Base-by-base conservation (phyloP, 164 flowering plant genomes). In the Aristolochia contorta region DNA sequence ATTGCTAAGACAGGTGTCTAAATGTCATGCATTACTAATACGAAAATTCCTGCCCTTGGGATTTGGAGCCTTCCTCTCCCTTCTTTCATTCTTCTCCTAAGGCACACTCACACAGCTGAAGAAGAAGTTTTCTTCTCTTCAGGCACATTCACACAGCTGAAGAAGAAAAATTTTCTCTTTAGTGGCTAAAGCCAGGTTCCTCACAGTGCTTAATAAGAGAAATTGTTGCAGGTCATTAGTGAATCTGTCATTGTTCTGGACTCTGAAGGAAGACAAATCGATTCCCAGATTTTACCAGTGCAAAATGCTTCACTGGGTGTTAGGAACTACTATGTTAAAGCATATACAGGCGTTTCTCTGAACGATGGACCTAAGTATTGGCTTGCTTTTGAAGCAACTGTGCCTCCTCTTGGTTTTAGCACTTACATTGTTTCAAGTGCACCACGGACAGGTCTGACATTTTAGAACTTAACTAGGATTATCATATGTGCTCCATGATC, bases 371-470 rank as follows among this genome's bases (percentile, higher is more conserved):
- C 87, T 7, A 85, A 78, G 64, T 87, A 79, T 74, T 87, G 86
- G 96, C 86, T 92, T 61, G 93, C 82, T 23, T 87, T 89, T 77
- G n/a, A 73, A 46, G 96, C 80, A 46, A 67, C 90, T 71, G 88
- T 83, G 48, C 97, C 96, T 46, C 96, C 96, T 41, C 86, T 92
- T 71, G 98, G 98, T 71, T 89, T 83, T 82, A 87, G 76, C 74
- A 84, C 93, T 21, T 92, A 87, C 62, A 58, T 60, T 50, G 69
- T 91, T 58, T 78, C 92, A 41, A 66, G 51, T 57, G 71, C 78
- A 18, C 78, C 79, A 74, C 22, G 50, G 16, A 37, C 77, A 81
- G 95, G 95, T 54, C 43, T 37, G 7, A 37, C 43, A 0, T 1
- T 3, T 37, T 37, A 37, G 12, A 3, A 37, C 43, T 6, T 37